Base-by-base conservation (phyloP, 1,284 basidiomycete species). In the Rhodotorula sp. region DNA sequence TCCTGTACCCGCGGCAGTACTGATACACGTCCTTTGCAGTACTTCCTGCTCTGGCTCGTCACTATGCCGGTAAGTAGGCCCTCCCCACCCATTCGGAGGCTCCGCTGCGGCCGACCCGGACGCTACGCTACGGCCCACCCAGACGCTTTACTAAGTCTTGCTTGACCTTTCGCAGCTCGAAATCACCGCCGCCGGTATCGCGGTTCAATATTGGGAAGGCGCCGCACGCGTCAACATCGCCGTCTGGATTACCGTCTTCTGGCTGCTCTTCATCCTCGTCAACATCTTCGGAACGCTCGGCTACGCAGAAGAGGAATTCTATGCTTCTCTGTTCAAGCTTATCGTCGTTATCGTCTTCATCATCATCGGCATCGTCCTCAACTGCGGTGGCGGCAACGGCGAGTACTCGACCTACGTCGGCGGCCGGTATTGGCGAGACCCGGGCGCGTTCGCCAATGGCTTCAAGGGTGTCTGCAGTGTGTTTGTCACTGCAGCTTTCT, bases 381-480 rank as follows among this genome's bases (percentile, higher is more conserved):
- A 77, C 64, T 75, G 70, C 62, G 79, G 79, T 18, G 70, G 58
- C 23, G 67, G 67, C 56, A 34, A 52, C 20, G 34, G 29, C 23
- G 69, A 29, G 23, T 73, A 70, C 69, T 43, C 46, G 43, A 58
- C 62, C 23, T 73, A 77, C 65, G 60, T 76, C 29, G 72, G 74
- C 3, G 71, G 80, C 15, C 59, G 69, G 18, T 73, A 79, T 69
- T 83, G 78, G 79, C 64, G 78, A 3, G 67, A 80, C 67, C 83
- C 83, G 0, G 83, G 83, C 31, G 80, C 81, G 0, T 81, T 83
- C 62, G 79, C 82, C 6, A 83, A 83, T 71, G 83, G 83, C 2
- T 84, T 84, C 83, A 83, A 83, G 71, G 83, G 82, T 62, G 80
- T 92, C 77, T 82, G 91, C 65, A 56, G 68, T 10, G 71, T 69